Conservation (phyloP, 164 flowering plant genomes). For the Berberis vulgaris region DNA sequence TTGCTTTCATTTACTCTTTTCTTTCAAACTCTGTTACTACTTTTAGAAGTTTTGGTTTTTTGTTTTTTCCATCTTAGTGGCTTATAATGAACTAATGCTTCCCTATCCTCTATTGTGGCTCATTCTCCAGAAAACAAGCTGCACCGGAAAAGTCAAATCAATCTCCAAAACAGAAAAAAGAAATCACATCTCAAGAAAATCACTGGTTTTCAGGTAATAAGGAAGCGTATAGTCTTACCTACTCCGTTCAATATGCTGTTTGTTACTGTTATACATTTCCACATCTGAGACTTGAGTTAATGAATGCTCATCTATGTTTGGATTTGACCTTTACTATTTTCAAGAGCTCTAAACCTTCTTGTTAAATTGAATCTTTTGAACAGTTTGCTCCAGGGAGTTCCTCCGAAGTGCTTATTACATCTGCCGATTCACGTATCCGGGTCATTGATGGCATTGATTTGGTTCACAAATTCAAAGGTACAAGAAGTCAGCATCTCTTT, state of each 20-base stretch:
- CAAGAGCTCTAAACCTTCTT: background rate
- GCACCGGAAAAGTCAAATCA: constrained; percentile 58
- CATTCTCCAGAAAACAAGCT: constrained; percentile 59
- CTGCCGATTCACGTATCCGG: constrained; percentile 92
- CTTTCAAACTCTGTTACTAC: too few relatives aligned
- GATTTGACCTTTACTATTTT: too few relatives aligned
- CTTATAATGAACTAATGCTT: too few relatives aligned
- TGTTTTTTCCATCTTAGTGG: too few relatives aligned
- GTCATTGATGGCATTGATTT: constrained; percentile 78
- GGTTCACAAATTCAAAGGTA: constrained; percentile 93
- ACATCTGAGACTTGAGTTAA: too few relatives aligned
- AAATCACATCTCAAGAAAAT: constrained; percentile 86
- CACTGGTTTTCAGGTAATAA: constrained; percentile 87
- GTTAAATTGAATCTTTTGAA: constrained; percentile 12
- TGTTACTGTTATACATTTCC: background rate
- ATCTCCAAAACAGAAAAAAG: constrained; percentile 83
- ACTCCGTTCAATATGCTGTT: background rate
- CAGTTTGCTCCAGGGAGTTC: constrained; percentile 95
- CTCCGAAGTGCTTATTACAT: constrained; percentile 90
- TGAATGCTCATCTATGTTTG: too few relatives aligned
- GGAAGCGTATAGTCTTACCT: background rate
- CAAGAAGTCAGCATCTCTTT: background rate
- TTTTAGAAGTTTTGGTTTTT: too few relatives aligned
- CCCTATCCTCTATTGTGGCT: background rate
- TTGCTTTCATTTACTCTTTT: too few relatives aligned